Evolutionary conservation across 2,329 filamentous ascomycete genomes (phyloP).

Genomic region (Ophiocordyceps camponoti-floridani): DNA sequence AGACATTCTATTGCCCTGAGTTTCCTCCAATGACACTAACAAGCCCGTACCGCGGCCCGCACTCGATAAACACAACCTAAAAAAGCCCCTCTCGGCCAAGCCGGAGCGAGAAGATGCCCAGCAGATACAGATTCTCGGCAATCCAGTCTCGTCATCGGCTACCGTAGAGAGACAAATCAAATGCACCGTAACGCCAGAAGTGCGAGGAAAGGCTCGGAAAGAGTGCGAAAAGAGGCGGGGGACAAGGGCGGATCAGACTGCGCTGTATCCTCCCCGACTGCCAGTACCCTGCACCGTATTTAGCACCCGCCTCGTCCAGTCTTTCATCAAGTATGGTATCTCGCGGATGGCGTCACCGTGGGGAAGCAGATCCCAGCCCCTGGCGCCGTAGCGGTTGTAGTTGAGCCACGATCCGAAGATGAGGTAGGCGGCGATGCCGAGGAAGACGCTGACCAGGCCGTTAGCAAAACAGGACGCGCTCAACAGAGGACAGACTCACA

Average conservation of each 20-base stretch:
- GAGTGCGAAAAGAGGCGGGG: background rate
- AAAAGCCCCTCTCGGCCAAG: background rate
- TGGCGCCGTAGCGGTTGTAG: conserved; percentile 89
- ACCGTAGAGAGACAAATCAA: background rate
- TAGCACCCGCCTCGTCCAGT: conserved; percentile 64
- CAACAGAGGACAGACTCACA: conserved; percentile 39
- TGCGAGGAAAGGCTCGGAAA: background rate
- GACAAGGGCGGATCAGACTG: conserved; percentile 40
- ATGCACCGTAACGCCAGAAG: background rate
- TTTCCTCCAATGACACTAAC: no score
- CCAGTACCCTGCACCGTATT: conserved; percentile 73
- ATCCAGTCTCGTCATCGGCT: background rate
- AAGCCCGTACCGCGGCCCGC: no score
- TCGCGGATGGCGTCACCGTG: conserved; percentile 88
- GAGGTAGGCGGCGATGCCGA: conserved; percentile 72
- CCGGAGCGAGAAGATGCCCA: no score
- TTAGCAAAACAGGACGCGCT: background rate
- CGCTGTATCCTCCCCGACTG: conserved; percentile 81
- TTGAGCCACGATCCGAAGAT: conserved; percentile 98
- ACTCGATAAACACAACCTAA: background rate
- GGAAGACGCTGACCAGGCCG: conserved; percentile 46
- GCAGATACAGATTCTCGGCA: background rate
- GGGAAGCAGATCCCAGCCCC: conserved; percentile 87
- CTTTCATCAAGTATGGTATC: conserved; percentile 78
- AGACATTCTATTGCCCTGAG: no score